Percentiles rank a stretch among this genome's conserved stretches.
Conservation (phyloP, 2,329 filamentous ascomycete species). For the Meredithiella fracta region DNA sequence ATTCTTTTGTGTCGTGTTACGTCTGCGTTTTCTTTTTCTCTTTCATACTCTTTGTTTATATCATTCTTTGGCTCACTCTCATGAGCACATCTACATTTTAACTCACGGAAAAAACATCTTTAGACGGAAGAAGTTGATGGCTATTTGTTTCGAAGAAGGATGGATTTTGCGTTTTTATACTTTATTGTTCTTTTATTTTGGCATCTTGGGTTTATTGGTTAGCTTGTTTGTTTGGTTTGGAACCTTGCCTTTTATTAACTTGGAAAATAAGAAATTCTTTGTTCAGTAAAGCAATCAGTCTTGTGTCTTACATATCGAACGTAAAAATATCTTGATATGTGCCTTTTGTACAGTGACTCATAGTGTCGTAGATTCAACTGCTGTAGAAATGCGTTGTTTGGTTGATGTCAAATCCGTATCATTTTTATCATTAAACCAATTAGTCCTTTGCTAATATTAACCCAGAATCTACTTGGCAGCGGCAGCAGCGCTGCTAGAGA, state of each 20-base stretch:
- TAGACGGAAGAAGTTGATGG: constrained; percentile 9
- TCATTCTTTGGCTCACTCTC: constrained; percentile 1
- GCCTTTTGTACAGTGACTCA: too few relatives aligned
- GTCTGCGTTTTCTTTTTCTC: constrained; percentile 2
- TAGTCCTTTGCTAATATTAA: neutral
- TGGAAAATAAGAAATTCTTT: constrained; percentile 4
- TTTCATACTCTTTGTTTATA: constrained; percentile 3
- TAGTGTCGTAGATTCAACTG: too few relatives aligned
- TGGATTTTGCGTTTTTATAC: constrained; percentile 11
- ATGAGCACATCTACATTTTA: neutral
- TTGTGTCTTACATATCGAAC: neutral
- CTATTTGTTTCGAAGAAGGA: constrained; percentile 2
- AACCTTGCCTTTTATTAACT: neutral
- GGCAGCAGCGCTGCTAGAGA: constrained; percentile 12
- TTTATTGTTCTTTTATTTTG: constrained; percentile 1
- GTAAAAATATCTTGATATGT: too few relatives aligned
- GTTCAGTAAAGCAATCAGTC: neutral
- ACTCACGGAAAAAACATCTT: constrained; percentile 4
- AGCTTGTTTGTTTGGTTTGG: constrained; percentile 4
- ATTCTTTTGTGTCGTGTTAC: neutral
- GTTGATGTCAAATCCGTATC: constrained; percentile 2
- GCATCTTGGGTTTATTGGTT: constrained; percentile 2
- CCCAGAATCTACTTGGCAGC: constrained; percentile 5
- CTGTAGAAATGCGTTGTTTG: too few relatives aligned
- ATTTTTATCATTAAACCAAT: neutral